Conservation (phyloP, 306 rosid species). For the Pterocarpus macrocarpus region DNA sequence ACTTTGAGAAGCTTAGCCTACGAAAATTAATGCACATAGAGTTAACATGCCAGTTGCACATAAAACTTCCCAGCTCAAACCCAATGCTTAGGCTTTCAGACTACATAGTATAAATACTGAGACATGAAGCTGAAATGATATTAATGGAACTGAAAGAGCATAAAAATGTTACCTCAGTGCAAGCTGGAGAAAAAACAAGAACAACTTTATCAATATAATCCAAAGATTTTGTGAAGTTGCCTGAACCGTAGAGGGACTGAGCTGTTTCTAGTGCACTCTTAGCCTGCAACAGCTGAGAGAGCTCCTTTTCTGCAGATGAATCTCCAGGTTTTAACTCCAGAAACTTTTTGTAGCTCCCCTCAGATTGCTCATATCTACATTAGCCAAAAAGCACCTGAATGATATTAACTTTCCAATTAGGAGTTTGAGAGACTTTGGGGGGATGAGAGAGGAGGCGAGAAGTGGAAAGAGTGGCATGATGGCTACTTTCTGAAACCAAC, state of each 20-base stretch:
- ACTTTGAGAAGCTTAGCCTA: conserved; percentile 92
- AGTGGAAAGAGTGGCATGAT: conserved; percentile 20
- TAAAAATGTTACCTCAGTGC: conserved; percentile 68
- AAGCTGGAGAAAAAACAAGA: conserved; percentile 92
- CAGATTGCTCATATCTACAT: conserved; percentile 98
- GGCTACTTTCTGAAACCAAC: conserved; percentile 37
- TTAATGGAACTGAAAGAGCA: conserved; percentile 6
- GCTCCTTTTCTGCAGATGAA: conserved; percentile 85
- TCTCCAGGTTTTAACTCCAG: conserved; percentile 84
- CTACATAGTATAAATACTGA: conserved; percentile 14
- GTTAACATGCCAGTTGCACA: conserved; percentile 34
- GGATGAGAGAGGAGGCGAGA: conserved; percentile 40
- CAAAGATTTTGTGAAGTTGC: conserved; percentile 76
- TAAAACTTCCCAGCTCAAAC: conserved; percentile 24
- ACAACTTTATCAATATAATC: conserved; percentile 93
- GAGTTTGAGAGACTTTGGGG: conserved; percentile 60
- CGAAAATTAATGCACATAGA: conserved; percentile 44
- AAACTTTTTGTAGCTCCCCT: conserved; percentile 78
- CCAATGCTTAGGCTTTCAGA: conserved; percentile 33
- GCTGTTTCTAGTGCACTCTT: conserved; percentile 85
- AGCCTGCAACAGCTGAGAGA: conserved; percentile 91
- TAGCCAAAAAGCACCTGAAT: conserved; percentile 99
- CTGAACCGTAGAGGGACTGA: conserved; percentile 69
- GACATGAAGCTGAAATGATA: conserved; percentile 34
- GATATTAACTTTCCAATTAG: conserved; percentile 90